Base-by-base conservation (phyloP, 768 basidiomycete species). In the Phylloporus sp. region DNA sequence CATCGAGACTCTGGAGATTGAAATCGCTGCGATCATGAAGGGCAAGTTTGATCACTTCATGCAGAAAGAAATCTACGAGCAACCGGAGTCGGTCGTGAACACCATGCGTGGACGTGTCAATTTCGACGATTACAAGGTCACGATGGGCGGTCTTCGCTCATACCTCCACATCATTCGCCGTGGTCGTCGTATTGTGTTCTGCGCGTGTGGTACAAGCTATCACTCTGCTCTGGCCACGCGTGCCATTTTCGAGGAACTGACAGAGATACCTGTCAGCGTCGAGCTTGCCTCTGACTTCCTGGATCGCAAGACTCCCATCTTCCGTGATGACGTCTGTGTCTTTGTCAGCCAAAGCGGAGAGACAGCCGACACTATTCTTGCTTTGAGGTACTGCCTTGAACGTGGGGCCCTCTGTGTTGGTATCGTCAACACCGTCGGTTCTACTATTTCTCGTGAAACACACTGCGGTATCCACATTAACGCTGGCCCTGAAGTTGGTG, bases 11-110 rank as follows among this genome's bases (percentile, higher is more conserved):
- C 82, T 99, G 57, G 96, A 98, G 71, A 83, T 99, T 55, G 96
- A 99, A 70, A 81, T 99, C 37, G 95, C 95, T n/a, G 96, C 95
- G 56, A 98, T 99, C 73, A 98, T 98, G 96, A 99, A 99, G 79
- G 96, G 96, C 64, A 91, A 93, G 69, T 99, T 98, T 66, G 91
- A 91, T 64, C 94, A 95, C 65, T 99, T 99, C 74, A 99, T 99
- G 96, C 95, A 98, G 68, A 99, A 99, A 75, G 96, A 99, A 70
- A 97, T 97, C 59, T 97, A 92, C 75, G 90, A 97, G 65, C 95
- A 98, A 68, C 95, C 96, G 41, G 96, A 99, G 64, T 95, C 92
- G 22, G 96, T 98, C 53, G 92, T 98, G 71, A 99, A 99, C 79
- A 99, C 96, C 41, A 99, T 99, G 96, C 89, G 96, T 80, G 96